A percentile compares a stretch with the other conserved stretches of the same genome.
phyloP scores from a whole-genome alignment of 2,329 filamentous ascomycete species.

The Fusarium protoensiforme region DNA sequence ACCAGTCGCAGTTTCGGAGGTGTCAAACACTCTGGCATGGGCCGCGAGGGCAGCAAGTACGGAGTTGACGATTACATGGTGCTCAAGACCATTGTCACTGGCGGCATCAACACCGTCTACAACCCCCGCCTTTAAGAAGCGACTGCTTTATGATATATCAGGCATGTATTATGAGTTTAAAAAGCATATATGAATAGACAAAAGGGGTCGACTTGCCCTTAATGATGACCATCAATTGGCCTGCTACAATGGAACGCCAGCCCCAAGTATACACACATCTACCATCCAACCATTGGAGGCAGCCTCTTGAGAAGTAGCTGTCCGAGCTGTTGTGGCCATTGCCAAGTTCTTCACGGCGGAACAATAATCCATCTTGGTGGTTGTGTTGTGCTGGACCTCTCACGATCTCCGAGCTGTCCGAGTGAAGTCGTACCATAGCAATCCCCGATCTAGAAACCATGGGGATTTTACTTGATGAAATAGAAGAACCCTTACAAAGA shows the following conservation, averaged over 20 bases:
- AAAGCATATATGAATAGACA: neutral
- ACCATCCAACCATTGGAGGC: neutral
- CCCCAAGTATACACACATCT: neutral
- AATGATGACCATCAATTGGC: neutral
- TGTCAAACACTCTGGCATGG: conserved; percentile 71
- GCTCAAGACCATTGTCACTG: conserved; percentile 65
- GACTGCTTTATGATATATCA: neutral
- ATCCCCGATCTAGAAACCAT: too few relatives aligned
- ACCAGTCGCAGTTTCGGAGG: conserved; percentile 61
- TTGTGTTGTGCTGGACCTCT: neutral
- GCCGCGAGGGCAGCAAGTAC: conserved; percentile 69
- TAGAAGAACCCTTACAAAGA: too few relatives aligned
- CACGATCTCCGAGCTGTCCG: neutral
- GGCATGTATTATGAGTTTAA: neutral
- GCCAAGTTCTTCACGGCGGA: neutral
- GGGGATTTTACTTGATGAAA: too few relatives aligned
- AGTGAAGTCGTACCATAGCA: too few relatives aligned
- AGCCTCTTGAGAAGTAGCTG: neutral
- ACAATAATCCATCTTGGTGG: neutral
- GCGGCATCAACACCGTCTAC: conserved; percentile 35
- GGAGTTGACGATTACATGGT: conserved; percentile 69
- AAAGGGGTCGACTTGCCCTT: neutral
- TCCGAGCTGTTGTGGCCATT: neutral
- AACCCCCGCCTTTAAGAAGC: neutral
- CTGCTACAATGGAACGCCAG: too few relatives aligned